Percentiles rank a stretch among this genome's conserved stretches.
phyloP scores from a whole-genome alignment of 208 protist species.

The Leishmania guyanensis region DNA sequence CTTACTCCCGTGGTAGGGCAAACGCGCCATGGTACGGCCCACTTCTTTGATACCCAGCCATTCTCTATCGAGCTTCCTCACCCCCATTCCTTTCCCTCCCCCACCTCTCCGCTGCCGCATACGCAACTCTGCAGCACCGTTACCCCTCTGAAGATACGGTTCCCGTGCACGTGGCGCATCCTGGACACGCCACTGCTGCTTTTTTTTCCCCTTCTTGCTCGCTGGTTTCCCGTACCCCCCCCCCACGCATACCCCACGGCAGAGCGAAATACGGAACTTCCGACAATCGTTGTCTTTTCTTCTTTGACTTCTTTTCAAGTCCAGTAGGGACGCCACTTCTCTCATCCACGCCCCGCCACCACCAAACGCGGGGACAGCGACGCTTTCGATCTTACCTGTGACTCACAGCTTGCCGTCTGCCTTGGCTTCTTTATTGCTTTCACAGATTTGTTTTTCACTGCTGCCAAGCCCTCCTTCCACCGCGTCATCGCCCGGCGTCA shows the following conservation, averaged over 20 bases:
- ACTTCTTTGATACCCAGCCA: not conserved
- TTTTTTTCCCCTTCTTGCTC: not conserved
- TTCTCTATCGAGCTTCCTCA: not conserved
- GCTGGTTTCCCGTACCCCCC: not conserved
- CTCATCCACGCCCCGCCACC: not conserved
- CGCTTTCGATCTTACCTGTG: not conserved
- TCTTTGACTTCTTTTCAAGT: constrained; percentile 4
- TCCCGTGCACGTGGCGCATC: not conserved
- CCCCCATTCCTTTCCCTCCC: not conserved
- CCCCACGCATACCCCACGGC: not conserved
- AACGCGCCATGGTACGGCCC: not conserved
- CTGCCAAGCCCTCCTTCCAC: not conserved
- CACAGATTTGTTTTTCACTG: not conserved
- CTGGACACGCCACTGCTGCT: not conserved
- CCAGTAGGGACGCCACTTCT: not conserved
- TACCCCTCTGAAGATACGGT: not conserved
- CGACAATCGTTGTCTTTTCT: not conserved
- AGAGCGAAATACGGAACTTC: not conserved
- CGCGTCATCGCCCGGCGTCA: constrained; percentile 3
- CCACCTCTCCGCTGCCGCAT: not conserved
- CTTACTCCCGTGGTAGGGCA: not conserved
- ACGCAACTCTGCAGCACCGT: not conserved
- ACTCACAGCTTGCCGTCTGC: not conserved
- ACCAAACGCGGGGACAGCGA: not conserved
- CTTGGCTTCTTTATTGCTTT: not conserved